A percentile compares a stretch with the other conserved stretches of the same genome.
Evolutionary conservation across 2,329 filamentous ascomycete genomes (phyloP).

Genomic region (Chaetothyriales sp.): DNA sequence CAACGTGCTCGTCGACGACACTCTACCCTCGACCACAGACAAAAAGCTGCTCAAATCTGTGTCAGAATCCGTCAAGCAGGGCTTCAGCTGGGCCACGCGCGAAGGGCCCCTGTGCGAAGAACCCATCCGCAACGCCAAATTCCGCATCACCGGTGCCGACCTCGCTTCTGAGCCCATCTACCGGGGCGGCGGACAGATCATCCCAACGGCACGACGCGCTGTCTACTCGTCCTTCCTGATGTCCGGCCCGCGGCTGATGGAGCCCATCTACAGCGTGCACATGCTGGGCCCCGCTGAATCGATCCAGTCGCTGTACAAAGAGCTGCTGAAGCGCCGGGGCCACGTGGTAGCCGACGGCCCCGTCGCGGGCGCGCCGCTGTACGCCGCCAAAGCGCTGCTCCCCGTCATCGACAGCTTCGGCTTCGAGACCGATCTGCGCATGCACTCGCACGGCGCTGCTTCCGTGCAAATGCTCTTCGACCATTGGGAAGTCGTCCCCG

Average conservation of each 20-base stretch:
- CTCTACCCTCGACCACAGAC: constrained; percentile 84
- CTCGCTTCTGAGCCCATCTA: constrained; percentile 85
- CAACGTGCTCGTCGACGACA: constrained; percentile 95
- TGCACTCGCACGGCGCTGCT: constrained; percentile 87
- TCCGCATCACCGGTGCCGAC: constrained; percentile 83
- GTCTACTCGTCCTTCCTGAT: constrained; percentile 96
- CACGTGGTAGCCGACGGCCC: constrained; percentile 91
- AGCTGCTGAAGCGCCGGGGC: constrained; percentile 72
- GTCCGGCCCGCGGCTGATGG: constrained; percentile 92
- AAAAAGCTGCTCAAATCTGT: constrained; percentile 79
- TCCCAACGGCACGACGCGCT: constrained; percentile 80
- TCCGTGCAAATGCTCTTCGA: constrained; percentile 89
- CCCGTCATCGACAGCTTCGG: constrained; percentile 96
- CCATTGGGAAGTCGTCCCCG: constrained; percentile 88
- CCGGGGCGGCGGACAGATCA: constrained; percentile 90
- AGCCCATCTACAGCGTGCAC: constrained; percentile 81
- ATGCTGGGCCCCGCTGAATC: constrained; percentile 88
- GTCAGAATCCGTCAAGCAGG: constrained; percentile 84
- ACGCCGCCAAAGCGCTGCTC: constrained; percentile 77
- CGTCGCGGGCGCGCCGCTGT: constrained; percentile 85
- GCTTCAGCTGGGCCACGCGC: constrained; percentile 89
- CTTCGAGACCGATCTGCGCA: constrained; percentile 92
- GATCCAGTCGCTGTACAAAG: constrained; percentile 79
- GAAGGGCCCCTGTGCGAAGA: constrained; percentile 97
- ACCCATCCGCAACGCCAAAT: constrained; percentile 95